These are phyloP conservation scores for Mycothermus thermophilus DNA, from an alignment of 495 filamentous ascomycete genomes.

Conservation along the genomic window DNA sequence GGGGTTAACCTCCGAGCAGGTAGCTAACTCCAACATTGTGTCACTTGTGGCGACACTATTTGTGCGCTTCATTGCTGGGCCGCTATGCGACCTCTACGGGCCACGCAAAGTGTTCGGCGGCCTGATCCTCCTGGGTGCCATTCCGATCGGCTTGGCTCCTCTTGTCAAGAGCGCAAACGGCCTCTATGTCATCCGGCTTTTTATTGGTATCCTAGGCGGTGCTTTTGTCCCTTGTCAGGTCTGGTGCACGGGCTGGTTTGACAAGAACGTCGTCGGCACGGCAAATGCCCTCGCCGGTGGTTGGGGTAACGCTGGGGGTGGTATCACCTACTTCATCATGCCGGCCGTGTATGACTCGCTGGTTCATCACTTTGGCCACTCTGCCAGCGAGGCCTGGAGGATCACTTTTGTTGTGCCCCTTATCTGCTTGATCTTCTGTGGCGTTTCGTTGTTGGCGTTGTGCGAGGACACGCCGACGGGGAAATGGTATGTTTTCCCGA, in stretches of 20 bases:
- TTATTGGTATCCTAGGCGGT: constrained; percentile 83
- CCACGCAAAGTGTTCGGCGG: constrained; percentile 69
- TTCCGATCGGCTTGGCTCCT: constrained; percentile 76
- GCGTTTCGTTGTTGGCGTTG: constrained; percentile 53
- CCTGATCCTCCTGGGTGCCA: constrained; percentile 56
- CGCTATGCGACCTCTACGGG: constrained; percentile 73
- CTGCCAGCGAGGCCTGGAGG: constrained; percentile 62
- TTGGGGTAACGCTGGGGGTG: constrained; percentile 81
- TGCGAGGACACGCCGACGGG: constrained; percentile 81
- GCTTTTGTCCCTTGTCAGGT: constrained; percentile 92
- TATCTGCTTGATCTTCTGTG: constrained; percentile 51
- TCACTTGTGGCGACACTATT: constrained; percentile 72
- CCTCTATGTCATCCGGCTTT: constrained; percentile 71
- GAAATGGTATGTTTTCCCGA: constrained; percentile 35
- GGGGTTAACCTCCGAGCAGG: constrained; percentile 50
- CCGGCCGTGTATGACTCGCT: constrained; percentile 78
- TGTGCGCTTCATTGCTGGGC: constrained; percentile 69
- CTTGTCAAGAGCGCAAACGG: constrained; percentile 55
- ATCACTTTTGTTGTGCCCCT: constrained; percentile 76
- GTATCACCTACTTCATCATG: constrained; percentile 85
- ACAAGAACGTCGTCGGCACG: constrained; percentile 87
- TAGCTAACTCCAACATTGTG: constrained; percentile 86
- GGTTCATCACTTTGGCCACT: constrained; percentile 42
- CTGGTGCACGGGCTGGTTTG: constrained; percentile 91
- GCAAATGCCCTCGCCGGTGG: constrained; percentile 81